Evolutionary conservation across 345 rosid genomes (phyloP).

Genomic region (Aquilaria sinensis): DNA sequence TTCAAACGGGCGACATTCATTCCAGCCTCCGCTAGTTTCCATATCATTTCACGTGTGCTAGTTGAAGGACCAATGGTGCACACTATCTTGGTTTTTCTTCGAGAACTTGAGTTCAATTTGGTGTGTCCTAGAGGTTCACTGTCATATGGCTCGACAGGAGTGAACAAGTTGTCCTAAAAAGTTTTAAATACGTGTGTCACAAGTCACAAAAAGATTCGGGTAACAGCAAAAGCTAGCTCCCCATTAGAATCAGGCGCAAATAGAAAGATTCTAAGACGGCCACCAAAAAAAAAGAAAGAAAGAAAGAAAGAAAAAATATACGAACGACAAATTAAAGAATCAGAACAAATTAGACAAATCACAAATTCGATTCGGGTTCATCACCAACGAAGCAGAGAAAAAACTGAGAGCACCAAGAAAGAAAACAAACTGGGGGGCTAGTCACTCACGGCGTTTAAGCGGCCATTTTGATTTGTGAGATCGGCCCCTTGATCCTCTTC

Average conservation of each 20-base stretch:
- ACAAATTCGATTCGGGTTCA: too few relatives aligned
- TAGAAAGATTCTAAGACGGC: neutral
- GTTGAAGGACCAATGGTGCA: slow-evolving; percentile 96
- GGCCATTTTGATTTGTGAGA: slow-evolving; percentile 33
- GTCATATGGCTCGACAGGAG: slow-evolving; percentile 26
- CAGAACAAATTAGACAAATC: too few relatives aligned
- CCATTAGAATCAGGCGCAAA: neutral
- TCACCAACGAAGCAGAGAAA: neutral
- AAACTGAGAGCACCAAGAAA: neutral
- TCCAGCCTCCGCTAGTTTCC: slow-evolving; percentile 91
- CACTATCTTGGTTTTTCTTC: slow-evolving; percentile 85
- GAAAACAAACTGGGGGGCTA: too few relatives aligned
- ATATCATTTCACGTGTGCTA: slow-evolving; percentile 91
- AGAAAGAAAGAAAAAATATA: neutral
- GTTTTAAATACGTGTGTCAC: slow-evolving; percentile 1
- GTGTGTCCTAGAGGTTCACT: slow-evolving; percentile 24
- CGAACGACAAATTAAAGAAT: neutral
- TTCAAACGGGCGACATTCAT: slow-evolving; percentile 96
- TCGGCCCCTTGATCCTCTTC: slow-evolving; percentile 15
- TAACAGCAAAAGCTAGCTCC: too few relatives aligned
- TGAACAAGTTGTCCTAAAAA: slow-evolving; percentile 37
- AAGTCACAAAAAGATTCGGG: neutral
- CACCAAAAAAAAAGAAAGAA: neutral
- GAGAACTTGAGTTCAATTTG: slow-evolving; percentile 25
- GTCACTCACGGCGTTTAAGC: slow-evolving; percentile 38